Base-by-base conservation (phyloP, 2,329 filamentous ascomycete species). In the Mollisiaceae sp. region DNA sequence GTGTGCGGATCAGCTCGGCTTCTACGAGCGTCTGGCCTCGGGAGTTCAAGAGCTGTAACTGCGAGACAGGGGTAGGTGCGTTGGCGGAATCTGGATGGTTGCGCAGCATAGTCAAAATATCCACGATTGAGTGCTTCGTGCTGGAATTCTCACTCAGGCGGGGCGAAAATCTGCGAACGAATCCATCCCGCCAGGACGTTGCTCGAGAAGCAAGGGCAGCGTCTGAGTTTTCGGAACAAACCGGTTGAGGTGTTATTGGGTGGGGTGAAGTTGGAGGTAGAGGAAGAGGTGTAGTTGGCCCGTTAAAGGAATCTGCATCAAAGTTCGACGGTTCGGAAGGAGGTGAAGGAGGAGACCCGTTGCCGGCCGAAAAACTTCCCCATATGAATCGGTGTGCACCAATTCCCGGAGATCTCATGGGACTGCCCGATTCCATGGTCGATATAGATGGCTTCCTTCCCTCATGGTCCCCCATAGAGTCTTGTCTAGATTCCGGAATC, bases 1-100 rank as follows among this genome's bases (percentile, higher is more conserved):
- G 83, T 1, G 74, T 74, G 3, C 70, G 69, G 9, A 83, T 75
- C 70, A 79, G 75, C 57, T 76, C 72, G 2, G 74, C 74, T 1
- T 76, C 74, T 0, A 73, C 75, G 8, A 76, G 69, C 20, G 74
- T 73, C 32, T 75, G 72, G 9, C 71, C 71, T 22, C 64, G 61
- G 14, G 71, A 72, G 41, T 75, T 73, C 5, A 72, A 45, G 8
- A 75, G 69, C 43, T 73, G 67, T n/a, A 75, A 62, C 27, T 66
- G 70, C 4, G 70, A 65, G 4, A 69, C 14, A 4, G 68, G 66
- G 5, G 68, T 69, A 38, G 60, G 22, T 9, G 58, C 18, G 5
- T 65, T 63, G 3, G 59, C 58, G 32, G 60, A 57, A 24, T 54
- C 65, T 14, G 68, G 64, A 35, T 69, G 68, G 12, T 64, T 64